These are phyloP conservation scores for Dictyostelium purpureum DNA, from an alignment of 78 protist species.

Conservation along the genomic window DNA sequence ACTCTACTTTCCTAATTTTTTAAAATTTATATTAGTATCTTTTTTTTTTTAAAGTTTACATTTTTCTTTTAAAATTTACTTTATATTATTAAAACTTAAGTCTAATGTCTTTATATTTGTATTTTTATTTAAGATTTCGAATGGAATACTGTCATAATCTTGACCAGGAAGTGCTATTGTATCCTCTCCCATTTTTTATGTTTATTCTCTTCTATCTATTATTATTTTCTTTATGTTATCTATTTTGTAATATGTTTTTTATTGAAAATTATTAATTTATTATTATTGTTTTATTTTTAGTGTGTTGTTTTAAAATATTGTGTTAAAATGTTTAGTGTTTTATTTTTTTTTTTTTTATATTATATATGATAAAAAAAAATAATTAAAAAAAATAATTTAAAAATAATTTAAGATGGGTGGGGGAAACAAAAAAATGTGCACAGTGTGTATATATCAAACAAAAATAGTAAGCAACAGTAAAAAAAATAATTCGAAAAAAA, in stretches of 20 bases:
- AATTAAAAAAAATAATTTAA: too few species aligned
- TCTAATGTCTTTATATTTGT: constrained; percentile 43
- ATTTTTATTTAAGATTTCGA: constrained; percentile 16
- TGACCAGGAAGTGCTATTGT: constrained; percentile 62
- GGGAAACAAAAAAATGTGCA: not conserved
- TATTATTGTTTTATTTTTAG: too few species aligned
- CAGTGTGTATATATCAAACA: too few species aligned
- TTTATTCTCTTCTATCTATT: not conserved
- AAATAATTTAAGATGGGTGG: too few species aligned
- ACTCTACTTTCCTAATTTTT: constrained; percentile 26
- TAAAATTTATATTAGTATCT: too few species aligned
- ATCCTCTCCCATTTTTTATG: constrained; percentile 21
- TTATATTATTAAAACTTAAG: constrained; percentile 71
- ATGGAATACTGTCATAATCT: constrained; percentile 46
- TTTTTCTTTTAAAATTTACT: too few species aligned
- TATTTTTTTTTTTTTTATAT: not conserved
- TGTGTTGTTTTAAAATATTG: too few species aligned
- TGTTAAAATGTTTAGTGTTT: not conserved
- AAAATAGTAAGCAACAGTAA: not conserved
- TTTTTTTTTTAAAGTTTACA: not conserved
- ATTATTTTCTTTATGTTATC: too few species aligned
- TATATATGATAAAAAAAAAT: too few species aligned
- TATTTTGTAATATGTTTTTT: not conserved
- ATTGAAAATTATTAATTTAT: not conserved
- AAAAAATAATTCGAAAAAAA: not conserved